Percentiles rank a stretch among this genome's conserved stretches.
phyloP scores from a whole-genome alignment of 23 red algal genomes.

The Agarophyton chilense region DNA sequence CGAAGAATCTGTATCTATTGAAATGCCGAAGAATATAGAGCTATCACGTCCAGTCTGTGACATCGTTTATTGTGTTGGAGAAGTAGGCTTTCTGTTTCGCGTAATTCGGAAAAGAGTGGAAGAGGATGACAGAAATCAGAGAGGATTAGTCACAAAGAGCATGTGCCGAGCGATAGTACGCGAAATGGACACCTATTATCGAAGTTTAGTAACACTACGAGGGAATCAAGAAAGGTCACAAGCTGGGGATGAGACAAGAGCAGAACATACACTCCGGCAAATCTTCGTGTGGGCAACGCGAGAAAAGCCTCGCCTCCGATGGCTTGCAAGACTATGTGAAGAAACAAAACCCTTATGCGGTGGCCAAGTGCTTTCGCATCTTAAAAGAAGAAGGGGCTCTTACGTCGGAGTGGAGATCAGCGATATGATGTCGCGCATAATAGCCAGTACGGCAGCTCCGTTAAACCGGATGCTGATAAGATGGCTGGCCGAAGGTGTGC shows the following conservation, averaged over 20 bases:
- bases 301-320: slow-evolving; percentile 70
- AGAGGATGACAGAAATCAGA: not conserved
- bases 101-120: slow-evolving; percentile 49
- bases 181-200: slow-evolving; percentile 84
- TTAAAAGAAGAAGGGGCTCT: slow-evolving; percentile 45
- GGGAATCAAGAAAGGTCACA: not conserved
- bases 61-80: slow-evolving; percentile 54
- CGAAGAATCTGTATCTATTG: slow-evolving; percentile 28
- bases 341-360: slow-evolving; percentile 55
- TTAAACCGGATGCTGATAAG: slow-evolving; percentile 58
- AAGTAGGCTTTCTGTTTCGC: slow-evolving; percentile 75
- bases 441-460: slow-evolving; percentile 62
- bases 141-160: slow-evolving; percentile 57
- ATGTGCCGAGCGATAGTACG: slow-evolving; percentile 75
- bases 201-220: slow-evolving; percentile 67
- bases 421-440: slow-evolving; percentile 68
- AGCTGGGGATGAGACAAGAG: not conserved
- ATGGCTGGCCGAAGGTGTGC: slow-evolving; percentile 80
- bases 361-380: slow-evolving; percentile 61
- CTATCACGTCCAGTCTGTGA: slow-evolving; percentile 27
- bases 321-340: slow-evolving; percentile 82
- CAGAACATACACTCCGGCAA: slow-evolving; percentile 44
- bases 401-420: slow-evolving; percentile 50
- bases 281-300: slow-evolving; percentile 76
- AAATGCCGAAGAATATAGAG: slow-evolving; percentile 1